These are phyloP conservation scores for Saprolegnia diclina DNA, from an alignment of 352 stramenopile genomes.

Conservation along the genomic window DNA sequence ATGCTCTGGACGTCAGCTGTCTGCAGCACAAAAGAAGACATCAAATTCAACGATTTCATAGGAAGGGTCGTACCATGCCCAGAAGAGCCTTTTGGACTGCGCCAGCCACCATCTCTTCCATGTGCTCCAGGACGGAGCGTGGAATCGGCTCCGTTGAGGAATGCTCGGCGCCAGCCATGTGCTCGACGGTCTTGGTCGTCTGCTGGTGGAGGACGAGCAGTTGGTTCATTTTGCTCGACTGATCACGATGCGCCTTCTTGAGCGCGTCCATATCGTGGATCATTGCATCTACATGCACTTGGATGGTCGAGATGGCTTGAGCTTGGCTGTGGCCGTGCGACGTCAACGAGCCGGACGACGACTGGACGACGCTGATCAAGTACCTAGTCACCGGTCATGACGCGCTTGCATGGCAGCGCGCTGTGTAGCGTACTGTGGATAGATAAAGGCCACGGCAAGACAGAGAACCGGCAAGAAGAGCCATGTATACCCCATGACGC, in stretches of 20 bases:
- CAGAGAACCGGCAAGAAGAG: constrained; percentile 21
- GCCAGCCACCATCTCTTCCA: constrained; percentile 13
- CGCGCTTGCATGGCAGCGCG: neutral
- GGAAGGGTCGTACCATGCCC: neutral
- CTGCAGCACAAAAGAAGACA: neutral
- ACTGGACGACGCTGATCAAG: constrained; percentile 19
- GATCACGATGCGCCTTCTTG: constrained; percentile 19
- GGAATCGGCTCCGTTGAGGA: neutral
- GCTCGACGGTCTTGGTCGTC: constrained; percentile 8
- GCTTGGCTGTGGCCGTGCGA: constrained; percentile 1
- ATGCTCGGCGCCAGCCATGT: neutral
- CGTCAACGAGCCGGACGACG: constrained; percentile 12
- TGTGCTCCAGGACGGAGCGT: neutral
- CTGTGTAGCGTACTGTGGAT: constrained; percentile 8
- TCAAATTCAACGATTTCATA: neutral
- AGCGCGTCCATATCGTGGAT: constrained; percentile 25
- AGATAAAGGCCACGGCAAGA: constrained; percentile 12
- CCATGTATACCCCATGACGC: constrained; percentile 12
- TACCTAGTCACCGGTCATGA: constrained; percentile 9
- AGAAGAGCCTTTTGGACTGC: constrained; percentile 20
- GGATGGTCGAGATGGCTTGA: constrained; percentile 15
- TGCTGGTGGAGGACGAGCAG: constrained; percentile 20
- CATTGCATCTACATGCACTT: constrained; percentile 25
- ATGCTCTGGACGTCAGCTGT: constrained; percentile 13
- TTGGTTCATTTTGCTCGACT: constrained; percentile 16